Evolutionary conservation across 345 rosid genomes (phyloP).

Genomic region (Balakata baccata): DNA sequence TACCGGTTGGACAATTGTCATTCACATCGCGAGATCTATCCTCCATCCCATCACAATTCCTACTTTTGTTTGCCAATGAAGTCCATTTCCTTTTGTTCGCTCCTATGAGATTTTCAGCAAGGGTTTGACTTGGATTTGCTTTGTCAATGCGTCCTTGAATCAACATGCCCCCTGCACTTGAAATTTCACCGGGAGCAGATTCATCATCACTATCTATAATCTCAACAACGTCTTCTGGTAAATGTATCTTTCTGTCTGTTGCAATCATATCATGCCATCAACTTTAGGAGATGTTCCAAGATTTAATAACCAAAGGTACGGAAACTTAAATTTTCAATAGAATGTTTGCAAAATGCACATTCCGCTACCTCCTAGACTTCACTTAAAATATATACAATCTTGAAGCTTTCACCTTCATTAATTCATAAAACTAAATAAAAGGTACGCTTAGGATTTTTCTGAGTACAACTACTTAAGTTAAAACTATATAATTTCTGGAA

Average conservation of each 20-base stretch:
- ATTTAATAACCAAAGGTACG: too few relatives aligned
- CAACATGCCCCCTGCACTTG: background rate
- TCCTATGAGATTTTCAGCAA: constrained; percentile 2
- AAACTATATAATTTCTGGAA: too few relatives aligned
- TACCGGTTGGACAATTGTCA: background rate
- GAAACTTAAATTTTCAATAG: too few relatives aligned
- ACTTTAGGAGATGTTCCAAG: background rate
- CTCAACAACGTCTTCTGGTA: constrained; percentile 20
- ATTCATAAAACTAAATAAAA: too few relatives aligned
- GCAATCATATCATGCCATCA: background rate
- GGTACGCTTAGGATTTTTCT: too few relatives aligned
- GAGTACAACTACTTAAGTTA: too few relatives aligned
- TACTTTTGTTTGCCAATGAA: background rate
- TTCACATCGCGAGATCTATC: background rate
- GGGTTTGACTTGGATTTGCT: constrained; percentile 5
- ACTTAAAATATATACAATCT: too few relatives aligned
- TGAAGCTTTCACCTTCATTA: too few relatives aligned
- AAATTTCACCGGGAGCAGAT: constrained; percentile 6
- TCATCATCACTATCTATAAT: constrained; percentile 39
- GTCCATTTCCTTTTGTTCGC: constrained; percentile 35
- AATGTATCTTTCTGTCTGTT: constrained; percentile 17
- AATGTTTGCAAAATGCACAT: too few relatives aligned
- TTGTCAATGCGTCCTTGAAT: background rate
- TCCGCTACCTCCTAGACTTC: too few relatives aligned
- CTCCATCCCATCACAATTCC: constrained; percentile 6